Evolutionary conservation across 495 filamentous ascomycete species (phyloP).

Genomic region (Lophiostoma macrostomum): DNA sequence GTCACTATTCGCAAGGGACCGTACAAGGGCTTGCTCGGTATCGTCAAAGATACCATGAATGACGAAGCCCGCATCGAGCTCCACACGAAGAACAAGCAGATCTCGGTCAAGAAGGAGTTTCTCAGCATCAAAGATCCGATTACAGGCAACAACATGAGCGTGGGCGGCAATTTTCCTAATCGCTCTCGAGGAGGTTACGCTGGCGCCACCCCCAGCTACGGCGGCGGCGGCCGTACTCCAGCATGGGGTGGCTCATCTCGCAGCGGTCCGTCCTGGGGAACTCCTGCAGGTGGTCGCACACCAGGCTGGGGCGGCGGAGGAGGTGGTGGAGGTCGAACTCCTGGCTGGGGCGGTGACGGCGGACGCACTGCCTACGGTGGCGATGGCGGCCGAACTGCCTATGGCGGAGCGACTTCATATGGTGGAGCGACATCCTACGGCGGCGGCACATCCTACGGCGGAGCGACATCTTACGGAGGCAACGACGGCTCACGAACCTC

Average conservation of each 20-base stretch:
- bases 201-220: conserved; percentile 38
- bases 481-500: conserved; percentile 49
- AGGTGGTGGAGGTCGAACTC: conserved; percentile 48
- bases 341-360: conserved; percentile 55
- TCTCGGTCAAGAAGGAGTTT: conserved; percentile 73
- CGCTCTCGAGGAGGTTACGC: conserved; percentile 48
- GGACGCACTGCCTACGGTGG: conserved; percentile 70
- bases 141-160: conserved; percentile 69
- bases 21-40: conserved; percentile 90
- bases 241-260: conserved; percentile 20
- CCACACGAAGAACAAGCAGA: conserved; percentile 83
- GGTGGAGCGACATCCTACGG: conserved; percentile 47
- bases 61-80: conserved; percentile 82
- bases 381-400: conserved; percentile 35
- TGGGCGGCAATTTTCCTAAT: conserved; percentile 54
- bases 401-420: conserved; percentile 61
- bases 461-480: conserved; percentile 41
- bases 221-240: conserved; percentile 67
- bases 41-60: conserved; percentile 89
- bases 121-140: conserved; percentile 76
- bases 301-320: conserved; percentile 61
- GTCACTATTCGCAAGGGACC: conserved; percentile 78
- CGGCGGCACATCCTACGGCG: conserved; percentile 69
- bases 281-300: conserved; percentile 57
- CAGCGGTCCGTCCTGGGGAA: conserved; percentile 41